Evolutionary conservation across 2,329 filamentous ascomycete species (phyloP), one percentile per base, ranked within the genome.

Genomic region (Xylaria sp.): DNA sequence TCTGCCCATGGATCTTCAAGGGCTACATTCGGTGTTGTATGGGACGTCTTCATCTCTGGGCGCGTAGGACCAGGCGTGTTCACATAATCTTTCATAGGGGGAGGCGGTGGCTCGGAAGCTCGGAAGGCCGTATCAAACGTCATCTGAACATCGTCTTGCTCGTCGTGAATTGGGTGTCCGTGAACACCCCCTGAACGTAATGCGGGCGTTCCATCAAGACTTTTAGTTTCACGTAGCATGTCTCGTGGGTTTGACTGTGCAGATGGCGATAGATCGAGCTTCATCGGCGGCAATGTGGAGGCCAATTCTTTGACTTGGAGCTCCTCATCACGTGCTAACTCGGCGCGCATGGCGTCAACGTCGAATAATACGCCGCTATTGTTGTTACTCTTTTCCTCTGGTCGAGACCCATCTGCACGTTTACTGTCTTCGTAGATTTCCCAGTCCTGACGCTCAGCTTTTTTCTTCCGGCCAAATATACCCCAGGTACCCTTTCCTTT

Each of bases 231-330:
- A 57, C 83, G 81, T 23, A 86, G 74, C 2, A 67, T 74, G 48
- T 79, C 76, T 21, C 80, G 73, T 29, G 77, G 76, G 32, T 74
- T 78, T 21, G 81, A 78, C 1, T 77, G 69, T n/a, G 81, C 78
- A 1, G 79, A 71, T 1, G 80, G 75, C 5, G 80, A 76, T 37
- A 91, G 75, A 69, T 91, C 88, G 66, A 98, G 86, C 78, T 93
- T 96, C 87, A 98, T 97, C 0, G 94, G 93, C 54, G 95, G 94
- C 27, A 98, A 83, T 1, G 94, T 98, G 59, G 92, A 94, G 80
- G 96, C 88, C 68, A 98, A 88, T 81, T 98, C 93, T 77, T 90
- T 91, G 72, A 97, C 89, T 78, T 88, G 84, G 55, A 90, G 73
- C 64, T 86, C 61, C 25, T 80, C 74, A 70, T 95, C 92, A 58